Evolutionary conservation across 148 eudicot species (phyloP).

Genomic region (Amaranthus cruentus): DNA sequence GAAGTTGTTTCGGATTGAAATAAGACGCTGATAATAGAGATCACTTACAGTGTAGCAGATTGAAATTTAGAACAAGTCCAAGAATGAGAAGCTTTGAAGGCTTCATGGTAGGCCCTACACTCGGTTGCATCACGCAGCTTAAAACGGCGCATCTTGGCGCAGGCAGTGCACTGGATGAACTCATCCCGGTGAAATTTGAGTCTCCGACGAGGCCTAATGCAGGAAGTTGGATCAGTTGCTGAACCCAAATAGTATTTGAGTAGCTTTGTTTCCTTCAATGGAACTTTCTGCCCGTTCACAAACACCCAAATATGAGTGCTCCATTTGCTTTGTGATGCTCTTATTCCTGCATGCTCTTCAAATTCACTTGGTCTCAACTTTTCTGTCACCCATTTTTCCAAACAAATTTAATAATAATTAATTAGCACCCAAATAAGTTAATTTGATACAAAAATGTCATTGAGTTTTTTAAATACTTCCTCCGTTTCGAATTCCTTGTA

Average conservation of each 20-base stretch:
- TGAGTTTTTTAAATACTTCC: too few species aligned
- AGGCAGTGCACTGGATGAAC: conserved; percentile 15
- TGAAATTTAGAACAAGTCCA: conserved; percentile 26
- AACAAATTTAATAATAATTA: not conserved
- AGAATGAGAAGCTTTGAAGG: not conserved
- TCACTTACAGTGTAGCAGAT: not conserved
- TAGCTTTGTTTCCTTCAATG: conserved; percentile 7
- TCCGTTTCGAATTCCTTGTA: too few species aligned
- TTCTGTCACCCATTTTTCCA: not conserved
- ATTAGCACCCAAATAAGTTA: too few species aligned
- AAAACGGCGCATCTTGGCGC: conserved; percentile 23
- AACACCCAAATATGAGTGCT: conserved; percentile 16
- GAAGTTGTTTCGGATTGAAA: too few species aligned
- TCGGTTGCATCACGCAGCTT: not conserved
- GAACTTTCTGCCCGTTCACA: not conserved
- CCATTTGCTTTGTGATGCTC: conserved; percentile 13
- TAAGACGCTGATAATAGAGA: too few species aligned
- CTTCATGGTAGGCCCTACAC: conserved; percentile 20
- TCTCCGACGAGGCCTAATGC: not conserved
- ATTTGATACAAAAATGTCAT: too few species aligned
- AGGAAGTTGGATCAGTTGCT: conserved; percentile 2
- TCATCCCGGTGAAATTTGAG: conserved; percentile 18
- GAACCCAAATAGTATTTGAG: conserved; percentile 24
- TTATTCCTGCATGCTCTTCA: conserved; percentile 20
- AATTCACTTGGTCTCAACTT: conserved; percentile 19